Evolutionary conservation across 805 yeast species (phyloP).

Genomic region (Hanseniaspora occidentalis): DNA sequence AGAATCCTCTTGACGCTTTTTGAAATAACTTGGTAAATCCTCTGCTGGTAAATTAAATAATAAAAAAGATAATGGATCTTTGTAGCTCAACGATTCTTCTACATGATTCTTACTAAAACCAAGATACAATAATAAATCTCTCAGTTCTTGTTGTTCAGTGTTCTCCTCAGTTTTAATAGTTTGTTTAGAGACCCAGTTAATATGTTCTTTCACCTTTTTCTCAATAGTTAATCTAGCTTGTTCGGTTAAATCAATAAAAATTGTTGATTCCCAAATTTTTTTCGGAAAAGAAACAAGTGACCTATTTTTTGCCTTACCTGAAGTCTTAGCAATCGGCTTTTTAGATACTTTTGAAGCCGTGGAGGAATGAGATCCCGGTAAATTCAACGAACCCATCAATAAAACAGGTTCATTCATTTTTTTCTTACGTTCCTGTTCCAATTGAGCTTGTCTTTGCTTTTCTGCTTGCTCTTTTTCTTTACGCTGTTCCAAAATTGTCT

Average conservation of each 20-base stretch:
- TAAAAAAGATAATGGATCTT: slow-evolving; percentile 36
- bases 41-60: slow-evolving; percentile 88
- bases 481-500: slow-evolving; percentile 44
- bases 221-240: slow-evolving; percentile 55
- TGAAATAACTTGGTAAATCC: slow-evolving; percentile 63
- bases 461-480: slow-evolving; percentile 30
- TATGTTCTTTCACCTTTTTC: slow-evolving; percentile 40
- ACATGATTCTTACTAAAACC: slow-evolving; percentile 67
- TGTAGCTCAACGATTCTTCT: slow-evolving; percentile 54
- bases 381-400: slow-evolving; percentile 7
- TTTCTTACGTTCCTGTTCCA: slow-evolving; percentile 28
- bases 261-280: slow-evolving; percentile 62
- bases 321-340: slow-evolving; percentile 5
- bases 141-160: slow-evolving; percentile 15
- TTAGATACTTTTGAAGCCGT: slow-evolving; percentile 8
- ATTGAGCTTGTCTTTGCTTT: slow-evolving; percentile 35
- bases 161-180: slow-evolving; percentile 5
- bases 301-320: background rate
- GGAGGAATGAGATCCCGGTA: background rate
- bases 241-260: slow-evolving; percentile 54
- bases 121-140: slow-evolving; percentile 25
- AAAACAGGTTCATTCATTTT: slow-evolving; percentile 8
- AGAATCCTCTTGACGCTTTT: slow-evolving; percentile 43
- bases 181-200: slow-evolving; percentile 34
- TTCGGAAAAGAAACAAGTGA: slow-evolving; percentile 21